Conservation (phyloP, 1,284 basidiomycete species). For the Tilletia indica region DNA sequence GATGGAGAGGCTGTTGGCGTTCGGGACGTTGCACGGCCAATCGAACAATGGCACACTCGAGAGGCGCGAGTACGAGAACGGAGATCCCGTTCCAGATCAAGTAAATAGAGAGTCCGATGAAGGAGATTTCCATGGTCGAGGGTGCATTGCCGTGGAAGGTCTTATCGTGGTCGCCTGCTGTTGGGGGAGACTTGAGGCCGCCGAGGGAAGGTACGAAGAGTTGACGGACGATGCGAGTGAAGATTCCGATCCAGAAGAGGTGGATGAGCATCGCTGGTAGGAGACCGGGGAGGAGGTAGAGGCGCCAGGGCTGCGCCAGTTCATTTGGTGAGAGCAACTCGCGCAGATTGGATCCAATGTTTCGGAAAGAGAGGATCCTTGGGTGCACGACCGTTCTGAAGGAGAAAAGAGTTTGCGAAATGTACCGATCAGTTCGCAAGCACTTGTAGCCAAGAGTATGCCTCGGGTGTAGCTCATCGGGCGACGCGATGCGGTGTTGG, state of each 20-base stretch:
- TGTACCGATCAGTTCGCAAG: neutral
- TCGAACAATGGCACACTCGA: conserved; percentile 50
- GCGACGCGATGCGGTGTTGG: neutral
- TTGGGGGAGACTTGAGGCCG: conserved; percentile 31
- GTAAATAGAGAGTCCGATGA: conserved; percentile 41
- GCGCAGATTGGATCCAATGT: conserved; percentile 33
- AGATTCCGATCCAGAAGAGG: conserved; percentile 42
- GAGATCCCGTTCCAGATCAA: conserved; percentile 42
- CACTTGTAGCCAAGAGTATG: neutral
- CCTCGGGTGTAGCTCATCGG: neutral
- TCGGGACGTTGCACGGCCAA: conserved; percentile 48
- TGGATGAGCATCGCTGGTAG: conserved; percentile 40
- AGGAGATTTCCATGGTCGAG: conserved; percentile 34
- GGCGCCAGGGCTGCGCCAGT: conserved; percentile 45
- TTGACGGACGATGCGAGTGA: conserved; percentile 40
- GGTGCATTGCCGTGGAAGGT: conserved; percentile 42
- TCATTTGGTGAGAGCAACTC: conserved; percentile 46
- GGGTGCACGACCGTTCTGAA: conserved; percentile 49
- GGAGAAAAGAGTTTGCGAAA: neutral
- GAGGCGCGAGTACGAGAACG: conserved; percentile 41
- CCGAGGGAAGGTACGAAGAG: conserved; percentile 41
- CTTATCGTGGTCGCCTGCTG: conserved; percentile 34
- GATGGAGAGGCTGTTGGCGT: conserved; percentile 47
- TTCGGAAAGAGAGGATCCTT: conserved; percentile 32
- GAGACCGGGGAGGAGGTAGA: conserved; percentile 48